Evolutionary conservation across 106 monocot genomes (phyloP).

Genomic region (Dendrobium huoshanense): DNA sequence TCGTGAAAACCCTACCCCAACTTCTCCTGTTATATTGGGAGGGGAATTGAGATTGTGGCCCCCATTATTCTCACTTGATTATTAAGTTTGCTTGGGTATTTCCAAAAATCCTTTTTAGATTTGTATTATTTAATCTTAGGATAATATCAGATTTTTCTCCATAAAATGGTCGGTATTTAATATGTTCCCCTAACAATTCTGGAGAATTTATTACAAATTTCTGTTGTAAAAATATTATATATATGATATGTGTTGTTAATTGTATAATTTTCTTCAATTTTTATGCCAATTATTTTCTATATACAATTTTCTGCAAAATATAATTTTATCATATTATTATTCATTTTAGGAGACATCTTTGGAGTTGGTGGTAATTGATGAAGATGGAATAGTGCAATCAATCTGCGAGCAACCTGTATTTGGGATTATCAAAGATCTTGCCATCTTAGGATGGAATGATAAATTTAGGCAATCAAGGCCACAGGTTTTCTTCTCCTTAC

Average conservation of each 20-base stretch:
- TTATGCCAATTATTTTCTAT: background rate
- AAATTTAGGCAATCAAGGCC: slow-evolving; percentile 18
- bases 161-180: background rate
- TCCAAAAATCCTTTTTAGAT: background rate
- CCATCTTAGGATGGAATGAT: slow-evolving; percentile 48
- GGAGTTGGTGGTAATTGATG: slow-evolving; percentile 56
- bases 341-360: slow-evolving; percentile 77
- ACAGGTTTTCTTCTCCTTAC: slow-evolving; percentile 31
- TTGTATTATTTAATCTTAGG: background rate
- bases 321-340: background rate
- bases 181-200: background rate
- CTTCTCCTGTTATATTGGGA: background rate
- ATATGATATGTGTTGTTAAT: background rate
- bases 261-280: background rate
- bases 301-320: background rate
- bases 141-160: background rate
- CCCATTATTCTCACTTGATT: background rate
- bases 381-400: slow-evolving; percentile 77
- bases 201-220: background rate
- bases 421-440: slow-evolving; percentile 88
- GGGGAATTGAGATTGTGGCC: background rate
- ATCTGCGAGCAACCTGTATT: slow-evolving; percentile 82
- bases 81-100: background rate
- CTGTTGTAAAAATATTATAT: slow-evolving; percentile 1
- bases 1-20: background rate